These are phyloP conservation scores for Nicotiana noctiflora DNA, from an alignment of 257 asterid genomes.

Conservation along the genomic window DNA sequence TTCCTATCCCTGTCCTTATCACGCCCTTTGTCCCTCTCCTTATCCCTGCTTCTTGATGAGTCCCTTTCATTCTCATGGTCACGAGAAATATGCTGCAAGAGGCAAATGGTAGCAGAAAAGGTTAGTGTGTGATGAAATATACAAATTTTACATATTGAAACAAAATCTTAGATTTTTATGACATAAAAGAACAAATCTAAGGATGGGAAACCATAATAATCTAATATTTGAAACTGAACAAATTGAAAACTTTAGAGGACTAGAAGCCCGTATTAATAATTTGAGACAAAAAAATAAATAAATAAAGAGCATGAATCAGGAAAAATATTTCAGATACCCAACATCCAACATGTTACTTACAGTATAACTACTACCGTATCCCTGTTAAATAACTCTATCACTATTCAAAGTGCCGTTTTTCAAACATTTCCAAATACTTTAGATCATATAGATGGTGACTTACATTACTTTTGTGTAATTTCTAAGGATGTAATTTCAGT, in stretches of 20 bases:
- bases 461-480: background rate
- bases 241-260: background rate
- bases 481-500: background rate
- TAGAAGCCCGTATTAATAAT: no score
- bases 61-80: constrained; percentile 47
- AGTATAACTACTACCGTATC: background rate
- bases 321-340: background rate
- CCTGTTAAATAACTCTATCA: background rate
- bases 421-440: background rate
- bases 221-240: background rate
- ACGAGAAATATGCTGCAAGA: constrained; percentile 39
- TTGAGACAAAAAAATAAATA: no score
- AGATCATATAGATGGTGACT: background rate
- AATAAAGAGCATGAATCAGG: background rate
- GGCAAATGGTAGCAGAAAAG: constrained; percentile 4
- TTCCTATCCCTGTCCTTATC: constrained; percentile 31
- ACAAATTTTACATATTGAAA: background rate
- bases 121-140: background rate
- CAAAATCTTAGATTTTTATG: background rate
- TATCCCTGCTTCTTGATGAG: constrained; percentile 38
- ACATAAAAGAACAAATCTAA: background rate
- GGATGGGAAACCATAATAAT: background rate
- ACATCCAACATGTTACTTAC: background rate
- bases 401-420: background rate
- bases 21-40: constrained; percentile 29